phyloP scores from a whole-genome alignment of 208 protist genomes.

The Trypanosoma grayi region DNA sequence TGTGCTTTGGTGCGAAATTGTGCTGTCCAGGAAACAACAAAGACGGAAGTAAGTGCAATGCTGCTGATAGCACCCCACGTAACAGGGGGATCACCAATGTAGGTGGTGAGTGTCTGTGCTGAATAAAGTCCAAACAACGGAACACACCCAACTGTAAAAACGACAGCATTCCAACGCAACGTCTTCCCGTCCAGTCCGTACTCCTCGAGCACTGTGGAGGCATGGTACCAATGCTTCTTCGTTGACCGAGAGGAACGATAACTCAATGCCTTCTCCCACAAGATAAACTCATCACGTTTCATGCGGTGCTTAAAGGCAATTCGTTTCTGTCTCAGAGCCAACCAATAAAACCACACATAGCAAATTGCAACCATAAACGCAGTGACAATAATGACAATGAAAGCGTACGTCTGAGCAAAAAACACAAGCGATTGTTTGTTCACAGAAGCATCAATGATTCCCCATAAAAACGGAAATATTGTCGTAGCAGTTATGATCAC shows the following conservation, averaged over 20 bases:
- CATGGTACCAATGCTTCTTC: conserved; percentile 87
- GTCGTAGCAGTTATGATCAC: conserved; percentile 63
- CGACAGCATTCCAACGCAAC: conserved; percentile 63
- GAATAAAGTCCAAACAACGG: conserved; percentile 76
- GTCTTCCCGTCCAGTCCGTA: conserved; percentile 79
- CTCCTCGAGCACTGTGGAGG: conserved; percentile 75
- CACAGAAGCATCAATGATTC: conserved; percentile 50
- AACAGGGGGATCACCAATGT: conserved; percentile 43
- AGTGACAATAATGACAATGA: conserved; percentile 54
- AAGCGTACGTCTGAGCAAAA: conserved; percentile 66
- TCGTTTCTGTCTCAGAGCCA: conserved; percentile 59
- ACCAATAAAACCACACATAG: conserved; percentile 84
- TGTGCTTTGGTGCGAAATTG: conserved; percentile 62
- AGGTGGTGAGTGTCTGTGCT: conserved; percentile 51
- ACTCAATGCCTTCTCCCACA: conserved; percentile 56
- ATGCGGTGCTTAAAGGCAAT: conserved; percentile 34
- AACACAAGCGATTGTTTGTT: conserved; percentile 64
- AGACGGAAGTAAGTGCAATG: conserved; percentile 56
- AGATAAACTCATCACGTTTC: conserved; percentile 62
- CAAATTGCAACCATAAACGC: conserved; percentile 61
- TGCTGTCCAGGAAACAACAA: conserved; percentile 70
- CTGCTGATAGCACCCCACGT: conserved; percentile 61
- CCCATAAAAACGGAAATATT: conserved; percentile 72
- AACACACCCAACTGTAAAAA: conserved; percentile 76
- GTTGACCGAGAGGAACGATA: conserved; percentile 37